phyloP scores from a whole-genome alignment of 306 rosid species.

The Trifolium subterraneum region DNA sequence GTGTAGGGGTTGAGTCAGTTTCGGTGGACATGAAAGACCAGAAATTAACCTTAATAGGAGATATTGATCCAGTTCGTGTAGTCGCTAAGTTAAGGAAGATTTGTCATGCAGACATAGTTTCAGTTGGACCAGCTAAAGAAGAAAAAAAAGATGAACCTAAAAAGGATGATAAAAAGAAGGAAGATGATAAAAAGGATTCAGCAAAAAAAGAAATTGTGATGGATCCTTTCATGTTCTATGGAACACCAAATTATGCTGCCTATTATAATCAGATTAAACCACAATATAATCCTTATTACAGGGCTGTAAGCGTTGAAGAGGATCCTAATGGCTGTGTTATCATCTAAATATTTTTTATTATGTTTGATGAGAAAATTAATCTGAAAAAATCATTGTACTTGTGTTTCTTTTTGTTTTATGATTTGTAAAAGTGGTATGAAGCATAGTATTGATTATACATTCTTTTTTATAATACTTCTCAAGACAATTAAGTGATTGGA shows the following conservation, averaged over 20 bases:
- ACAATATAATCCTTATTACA: conserved; percentile 35
- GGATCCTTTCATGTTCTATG: conserved; percentile 18
- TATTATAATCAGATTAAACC: conserved; percentile 38
- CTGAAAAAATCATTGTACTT: not conserved
- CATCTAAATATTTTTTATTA: conserved; percentile 34
- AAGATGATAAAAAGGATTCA: conserved; percentile 36
- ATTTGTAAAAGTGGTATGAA: not conserved
- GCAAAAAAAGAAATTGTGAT: conserved; percentile 4
- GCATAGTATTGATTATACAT: conserved; percentile 19
- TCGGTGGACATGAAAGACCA: conserved; percentile 62
- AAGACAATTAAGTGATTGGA: not conserved
- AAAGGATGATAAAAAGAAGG: conserved; percentile 38
- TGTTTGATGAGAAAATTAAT: not conserved
- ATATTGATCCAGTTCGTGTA: conserved; percentile 58
- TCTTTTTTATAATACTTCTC: no score
- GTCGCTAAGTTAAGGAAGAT: conserved; percentile 63
- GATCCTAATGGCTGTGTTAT: conserved; percentile 73
- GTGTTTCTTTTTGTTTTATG: not conserved
- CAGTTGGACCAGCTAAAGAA: conserved; percentile 72
- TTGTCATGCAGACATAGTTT: conserved; percentile 49
- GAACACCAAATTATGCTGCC: not conserved
- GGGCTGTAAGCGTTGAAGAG: conserved; percentile 48
- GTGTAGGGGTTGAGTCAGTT: conserved; percentile 63
- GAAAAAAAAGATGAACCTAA: conserved; percentile 62
- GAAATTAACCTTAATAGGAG: conserved; percentile 64